Percentiles rank a stretch among this genome's conserved stretches.
These are phyloP conservation scores for Chloris gayana DNA, from an alignment of 176 grass and related monocot genomes.

Conservation along the genomic window DNA sequence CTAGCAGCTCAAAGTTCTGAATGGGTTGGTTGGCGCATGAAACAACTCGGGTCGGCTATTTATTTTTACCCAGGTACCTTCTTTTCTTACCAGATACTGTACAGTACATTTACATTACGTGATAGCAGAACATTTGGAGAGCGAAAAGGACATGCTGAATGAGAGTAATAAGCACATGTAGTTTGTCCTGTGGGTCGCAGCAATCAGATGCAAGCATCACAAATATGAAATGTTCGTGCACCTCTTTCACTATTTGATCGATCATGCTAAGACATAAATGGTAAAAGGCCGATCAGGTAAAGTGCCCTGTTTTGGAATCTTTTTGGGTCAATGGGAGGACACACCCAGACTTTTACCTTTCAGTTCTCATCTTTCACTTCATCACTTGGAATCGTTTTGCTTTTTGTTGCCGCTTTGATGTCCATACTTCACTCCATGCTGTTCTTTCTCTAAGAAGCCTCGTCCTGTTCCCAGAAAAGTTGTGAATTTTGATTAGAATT, in stretches of 20 bases:
- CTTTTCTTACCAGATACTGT: conserved; percentile 15
- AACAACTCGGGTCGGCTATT: neutral
- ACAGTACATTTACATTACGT: neutral
- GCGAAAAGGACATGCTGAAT: conserved; percentile 28
- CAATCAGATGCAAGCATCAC: conserved; percentile 32
- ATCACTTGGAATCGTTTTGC: neutral
- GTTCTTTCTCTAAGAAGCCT: neutral
- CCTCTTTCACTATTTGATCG: conserved; percentile 35
- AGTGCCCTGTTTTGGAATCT: conserved; percentile 26
- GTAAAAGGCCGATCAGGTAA: conserved; percentile 48
- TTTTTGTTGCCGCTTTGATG: conserved; percentile 4
- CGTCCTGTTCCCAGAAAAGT: neutral
- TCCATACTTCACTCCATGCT: neutral
- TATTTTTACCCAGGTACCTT: conserved; percentile 2
- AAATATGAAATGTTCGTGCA: conserved; percentile 6
- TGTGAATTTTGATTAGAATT: neutral
- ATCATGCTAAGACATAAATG: conserved; percentile 47
- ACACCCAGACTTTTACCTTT: neutral
- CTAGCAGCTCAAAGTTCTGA: neutral
- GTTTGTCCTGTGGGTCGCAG: conserved; percentile 44
- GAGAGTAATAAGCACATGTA: conserved; percentile 34
- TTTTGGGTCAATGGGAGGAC: conserved; percentile 44
- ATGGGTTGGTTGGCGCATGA: neutral
- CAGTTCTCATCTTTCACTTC: neutral
- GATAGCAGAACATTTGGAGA: conserved; percentile 23